Evolutionary conservation across 306 rosid species (phyloP), one percentile per base, ranked within the genome.

Genomic region (Acacia confusa): DNA sequence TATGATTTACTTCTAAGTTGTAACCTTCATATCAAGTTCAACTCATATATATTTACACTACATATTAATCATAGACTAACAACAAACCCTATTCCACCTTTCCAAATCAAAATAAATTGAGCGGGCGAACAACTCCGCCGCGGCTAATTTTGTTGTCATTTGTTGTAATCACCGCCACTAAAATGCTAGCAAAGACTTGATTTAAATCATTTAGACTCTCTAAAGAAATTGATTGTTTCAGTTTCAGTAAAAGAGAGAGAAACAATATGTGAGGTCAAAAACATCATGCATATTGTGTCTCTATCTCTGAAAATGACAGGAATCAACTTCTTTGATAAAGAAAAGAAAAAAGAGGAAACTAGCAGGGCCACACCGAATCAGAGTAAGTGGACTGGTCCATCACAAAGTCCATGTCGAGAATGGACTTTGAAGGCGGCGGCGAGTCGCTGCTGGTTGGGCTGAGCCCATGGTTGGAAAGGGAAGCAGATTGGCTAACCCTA

Each of bases 81-180:
- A 75, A 83, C 53, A 40, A 69, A 14, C 70, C 19, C 72, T 44
- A 44, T 19, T 55, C 63, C 27, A 9, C 4, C 13, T 22, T 50
- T 17, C 41, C 71, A 63, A 75, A 78, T 57, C 45, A 77, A 36
- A 88, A 76, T 36, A 20, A 74, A 68, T 57, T 25, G 71, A 74
- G 93, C 88, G 84, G 89, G 91, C 88, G 92, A 88, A 88, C 70
- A 17, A 82, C 82, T 85, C 90, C 88, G 81, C 93, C 92, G 63
- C 91, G 27, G 91, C 93, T 87, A 80, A 71, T 55, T 45, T 75
- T 82, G 77, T 82, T 69, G 6, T 67, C 61, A 55, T 2, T 74
- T 60, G 41, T 40, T 55, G 32, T 61, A 61, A 27, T 25, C 68
- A 4, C 68, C 68, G 14, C 38, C 50, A 41, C 75, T 70, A 70